phyloP scores from a whole-genome alignment of 2,329 filamentous ascomycete genomes.

The Clonostachys solani region DNA sequence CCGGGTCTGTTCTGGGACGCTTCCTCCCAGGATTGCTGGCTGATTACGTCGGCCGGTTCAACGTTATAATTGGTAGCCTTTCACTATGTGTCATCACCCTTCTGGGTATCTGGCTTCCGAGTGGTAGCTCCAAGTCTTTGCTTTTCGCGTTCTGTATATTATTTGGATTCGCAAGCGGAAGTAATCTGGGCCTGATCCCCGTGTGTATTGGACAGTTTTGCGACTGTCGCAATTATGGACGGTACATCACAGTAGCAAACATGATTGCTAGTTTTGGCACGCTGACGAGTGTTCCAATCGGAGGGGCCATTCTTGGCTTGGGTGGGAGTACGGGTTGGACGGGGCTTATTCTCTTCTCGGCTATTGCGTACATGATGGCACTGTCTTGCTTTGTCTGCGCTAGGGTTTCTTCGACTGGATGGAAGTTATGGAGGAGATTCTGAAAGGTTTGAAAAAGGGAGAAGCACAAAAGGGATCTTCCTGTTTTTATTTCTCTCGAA shows the following conservation, averaged over 20 bases:
- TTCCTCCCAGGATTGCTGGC: constrained; percentile 49
- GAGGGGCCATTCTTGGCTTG: no score
- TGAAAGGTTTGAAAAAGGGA: no score
- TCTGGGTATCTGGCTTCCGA: constrained; percentile 13
- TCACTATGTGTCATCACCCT: constrained; percentile 12
- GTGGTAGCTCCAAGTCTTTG: constrained; percentile 19
- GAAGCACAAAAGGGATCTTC: no score
- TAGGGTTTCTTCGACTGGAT: no score
- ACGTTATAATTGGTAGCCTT: constrained; percentile 55
- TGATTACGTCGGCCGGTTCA: constrained; percentile 48
- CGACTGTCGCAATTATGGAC: constrained; percentile 60
- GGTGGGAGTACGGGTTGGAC: no score
- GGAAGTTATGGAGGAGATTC: no score
- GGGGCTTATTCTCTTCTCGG: no score
- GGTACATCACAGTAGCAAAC: constrained; percentile 65
- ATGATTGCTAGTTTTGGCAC: constrained; percentile 36
- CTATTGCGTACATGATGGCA: no score
- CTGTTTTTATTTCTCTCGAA: no score
- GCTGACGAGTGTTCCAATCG: no score
- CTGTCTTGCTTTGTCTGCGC: no score
- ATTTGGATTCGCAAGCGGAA: constrained; percentile 61
- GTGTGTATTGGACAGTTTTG: constrained; percentile 68
- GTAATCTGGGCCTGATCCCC: constrained; percentile 62
- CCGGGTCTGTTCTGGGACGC: constrained; percentile 55
- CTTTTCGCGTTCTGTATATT: background rate